A percentile compares a stretch with the other conserved stretches of the same genome.
phyloP scores from a whole-genome alignment of 805 yeast species.

The Nakazawaea siamensis region DNA sequence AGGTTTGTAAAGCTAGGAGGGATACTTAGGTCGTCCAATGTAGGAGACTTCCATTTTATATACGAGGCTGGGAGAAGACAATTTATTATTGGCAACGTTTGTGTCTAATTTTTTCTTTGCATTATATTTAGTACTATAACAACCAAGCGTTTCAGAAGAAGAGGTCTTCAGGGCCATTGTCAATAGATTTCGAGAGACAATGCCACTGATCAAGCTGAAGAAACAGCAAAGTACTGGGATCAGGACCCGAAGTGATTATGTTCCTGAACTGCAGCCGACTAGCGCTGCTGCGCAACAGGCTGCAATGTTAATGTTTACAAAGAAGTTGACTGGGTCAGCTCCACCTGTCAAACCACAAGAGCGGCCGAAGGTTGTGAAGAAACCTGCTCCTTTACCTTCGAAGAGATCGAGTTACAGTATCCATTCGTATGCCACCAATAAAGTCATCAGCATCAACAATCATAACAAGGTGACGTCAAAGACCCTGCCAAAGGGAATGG shows the following conservation, averaged over 20 bases:
- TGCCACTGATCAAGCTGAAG: background rate
- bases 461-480: slow-evolving; percentile 3
- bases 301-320: background rate
- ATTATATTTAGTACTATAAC: too few relatives aligned
- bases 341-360: background rate
- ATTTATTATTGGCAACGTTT: too few relatives aligned
- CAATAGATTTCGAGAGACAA: too few relatives aligned
- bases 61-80: too few relatives aligned
- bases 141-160: too few relatives aligned
- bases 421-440: slow-evolving; percentile 9
- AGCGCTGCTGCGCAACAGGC: background rate
- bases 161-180: too few relatives aligned
- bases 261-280: background rate
- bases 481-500: background rate
- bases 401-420: slow-evolving; percentile 3
- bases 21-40: too few relatives aligned
- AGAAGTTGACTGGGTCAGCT: background rate
- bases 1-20: too few relatives aligned
- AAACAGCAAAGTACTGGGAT: background rate
- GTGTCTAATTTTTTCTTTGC: too few relatives aligned
- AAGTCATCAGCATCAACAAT: slow-evolving; percentile 5
- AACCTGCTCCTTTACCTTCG: slow-evolving; percentile 8
- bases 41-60: too few relatives aligned
- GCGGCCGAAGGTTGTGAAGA: too few relatives aligned
- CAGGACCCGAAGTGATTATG: background rate